Conservation (phyloP, 306 rosid species). For the Ormosia semicastrata region DNA sequence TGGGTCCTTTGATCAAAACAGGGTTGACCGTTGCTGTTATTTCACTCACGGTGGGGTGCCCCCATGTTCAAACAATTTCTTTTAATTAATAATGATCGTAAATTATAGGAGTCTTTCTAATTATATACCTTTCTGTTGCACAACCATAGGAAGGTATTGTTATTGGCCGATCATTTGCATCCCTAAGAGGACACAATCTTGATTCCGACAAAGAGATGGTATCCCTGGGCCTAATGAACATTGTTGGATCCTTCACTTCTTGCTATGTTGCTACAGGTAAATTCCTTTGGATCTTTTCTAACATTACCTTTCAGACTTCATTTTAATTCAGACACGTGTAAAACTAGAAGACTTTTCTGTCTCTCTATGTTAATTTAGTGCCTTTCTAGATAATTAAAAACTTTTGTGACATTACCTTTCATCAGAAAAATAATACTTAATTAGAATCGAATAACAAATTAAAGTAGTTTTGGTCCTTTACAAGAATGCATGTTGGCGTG, state of each 20-base stretch:
- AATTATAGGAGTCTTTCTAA: not conserved
- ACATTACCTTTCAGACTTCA: not conserved
- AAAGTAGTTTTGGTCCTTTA: too few relatives aligned
- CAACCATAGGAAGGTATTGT: conserved; percentile 60
- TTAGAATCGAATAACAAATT: too few relatives aligned
- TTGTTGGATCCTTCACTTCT: conserved; percentile 76
- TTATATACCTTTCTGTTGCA: not conserved
- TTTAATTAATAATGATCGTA: not conserved
- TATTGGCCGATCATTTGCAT: conserved; percentile 66
- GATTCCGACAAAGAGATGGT: conserved; percentile 79
- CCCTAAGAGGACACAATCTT: conserved; percentile 57
- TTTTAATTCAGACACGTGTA: too few relatives aligned
- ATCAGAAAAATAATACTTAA: too few relatives aligned
- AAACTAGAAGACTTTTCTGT: too few relatives aligned
- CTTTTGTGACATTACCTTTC: too few relatives aligned
- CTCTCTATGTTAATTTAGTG: too few relatives aligned
- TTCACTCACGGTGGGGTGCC: conserved; percentile 57
- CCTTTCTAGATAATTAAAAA: too few relatives aligned
- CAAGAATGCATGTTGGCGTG: too few relatives aligned
- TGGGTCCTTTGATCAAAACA: conserved; percentile 51
- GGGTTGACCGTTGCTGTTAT: conserved; percentile 57
- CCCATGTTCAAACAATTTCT: not conserved
- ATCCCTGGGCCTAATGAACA: conserved; percentile 72
- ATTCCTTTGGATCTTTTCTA: not conserved
- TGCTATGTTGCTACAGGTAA: conserved; percentile 82